Base-by-base conservation (phyloP, 2,329 filamentous ascomycete species). In the Sporothrix brunneoviolacea region DNA sequence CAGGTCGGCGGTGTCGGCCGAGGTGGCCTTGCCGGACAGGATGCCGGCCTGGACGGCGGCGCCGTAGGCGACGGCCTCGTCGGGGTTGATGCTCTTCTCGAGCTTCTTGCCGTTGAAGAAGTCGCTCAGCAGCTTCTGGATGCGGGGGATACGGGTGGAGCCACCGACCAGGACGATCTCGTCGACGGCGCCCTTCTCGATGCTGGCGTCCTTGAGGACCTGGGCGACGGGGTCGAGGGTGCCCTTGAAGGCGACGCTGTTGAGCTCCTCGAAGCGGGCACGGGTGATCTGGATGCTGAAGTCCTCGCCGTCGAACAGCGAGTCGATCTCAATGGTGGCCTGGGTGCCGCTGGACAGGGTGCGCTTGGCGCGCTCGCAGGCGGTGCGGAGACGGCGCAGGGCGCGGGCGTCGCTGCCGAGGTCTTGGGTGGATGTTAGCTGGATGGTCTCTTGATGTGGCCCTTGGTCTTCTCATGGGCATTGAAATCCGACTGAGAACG, bases 101-200 rank as follows among this genome's bases (percentile, higher is more conserved):
- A 96, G 88, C 86, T 98, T 96, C 89, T 98, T 98, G 75, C 91
- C 91, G 70, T 94, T 88, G 78, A 98, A 98, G 83, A 91, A 96
- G 75, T 98, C 93, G 76, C 85, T 91, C 61, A 98, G 84, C 60
- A 98, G 86, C 83, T 97, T 97, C 85, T 98, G 93, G 72, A 98
- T 95, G 71, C 85, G 84, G 67, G 93, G 93, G 64, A 98, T 98
- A 89, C 93, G 93, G 66, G 93, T 98, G 58, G 91, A 96, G 64
- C 93, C 93, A 83, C 93, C 93, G 67, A 98, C 93, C 65, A 98
- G 87, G 64, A 98, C 93, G 60, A 98, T 95, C 81, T 98, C 93
- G 69, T 97, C 90, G 65, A 98, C 91, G 67, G 82, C 85, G 71
- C 71, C 80, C 87, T 97, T 97, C 68, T 91, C 86, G 53, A 96